Base-by-base conservation (phyloP, 768 basidiomycete genomes). In the Tephrocybe sp. region DNA sequence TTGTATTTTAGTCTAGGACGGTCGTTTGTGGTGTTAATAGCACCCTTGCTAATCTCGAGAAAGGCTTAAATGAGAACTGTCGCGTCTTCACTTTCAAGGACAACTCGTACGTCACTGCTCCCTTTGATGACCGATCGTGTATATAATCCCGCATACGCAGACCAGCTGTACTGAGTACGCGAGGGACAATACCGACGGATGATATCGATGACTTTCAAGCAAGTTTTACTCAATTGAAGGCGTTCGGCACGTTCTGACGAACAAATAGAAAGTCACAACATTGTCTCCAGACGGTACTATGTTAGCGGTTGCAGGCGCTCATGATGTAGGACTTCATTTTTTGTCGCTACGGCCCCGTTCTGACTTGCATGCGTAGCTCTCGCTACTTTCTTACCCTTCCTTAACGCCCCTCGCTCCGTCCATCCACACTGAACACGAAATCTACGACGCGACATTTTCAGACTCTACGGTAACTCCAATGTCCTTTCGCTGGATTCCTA, bases 11-110 rank as follows among this genome's bases (percentile, higher is more conserved):
- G 78, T 71, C 65, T 43, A 73, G 77, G 64, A 72, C 72, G 55
- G 57, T 98, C 46, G 79, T 88, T 0, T 95, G 94, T 56, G 96
- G 96, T 12, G 81, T 98, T 53, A 98, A 98, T 67, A 91, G 90
- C 51, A 65, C 88, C 0, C 67, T 74, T 20, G 83, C 86, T 30
- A 72, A 77, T 47, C 65, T 94, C 18, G 64, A 79, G 58, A 77
- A 71, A 17, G 86, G 86, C 6, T 72, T 79, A 59, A 98, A 98
- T 60, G 78, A 89, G 65, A 95, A 98, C 58, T 92, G 93, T 63
- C 82, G 96, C 42, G 73, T 85, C 33, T 95, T 85, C 58, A 65
- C 62, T 37, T 66, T 86, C 32, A 71, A 75, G 33, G 79, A 83
- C 18, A 67, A 82, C 58, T 82, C 79, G 90, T 91, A 64, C 37